Evolutionary conservation across 495 filamentous ascomycete species (phyloP).

Genomic region (Trichoderma reesei): DNA sequence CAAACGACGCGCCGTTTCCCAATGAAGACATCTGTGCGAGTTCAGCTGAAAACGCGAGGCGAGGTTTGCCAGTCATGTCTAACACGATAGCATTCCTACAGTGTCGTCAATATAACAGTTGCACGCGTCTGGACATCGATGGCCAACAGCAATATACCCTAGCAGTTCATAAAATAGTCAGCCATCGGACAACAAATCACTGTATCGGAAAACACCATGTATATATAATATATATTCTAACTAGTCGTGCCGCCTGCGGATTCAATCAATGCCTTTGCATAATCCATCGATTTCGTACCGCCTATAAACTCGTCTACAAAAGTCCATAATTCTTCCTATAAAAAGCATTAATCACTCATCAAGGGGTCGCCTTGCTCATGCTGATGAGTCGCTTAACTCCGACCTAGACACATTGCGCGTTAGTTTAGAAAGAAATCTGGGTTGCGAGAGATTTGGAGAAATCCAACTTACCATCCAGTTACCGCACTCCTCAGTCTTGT

Average conservation of each 20-base stretch:
- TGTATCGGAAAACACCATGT: neutral
- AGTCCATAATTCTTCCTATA: neutral
- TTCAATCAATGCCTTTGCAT: neutral
- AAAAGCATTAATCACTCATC: neutral
- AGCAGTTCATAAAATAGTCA: neutral
- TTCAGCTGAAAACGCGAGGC: too few species aligned
- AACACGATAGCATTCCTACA: too few species aligned
- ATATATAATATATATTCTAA: constrained; percentile 6
- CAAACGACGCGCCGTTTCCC: neutral
- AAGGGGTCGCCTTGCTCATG: constrained; percentile 75
- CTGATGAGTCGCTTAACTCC: constrained; percentile 86
- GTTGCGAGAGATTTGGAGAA: constrained; percentile 8
- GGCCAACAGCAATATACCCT: too few species aligned
- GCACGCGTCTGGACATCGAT: too few species aligned
- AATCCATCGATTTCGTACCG: neutral
- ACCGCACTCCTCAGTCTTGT: constrained; percentile 75
- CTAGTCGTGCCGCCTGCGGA: neutral
- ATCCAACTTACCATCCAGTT: constrained; percentile 84
- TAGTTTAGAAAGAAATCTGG: constrained; percentile 9
- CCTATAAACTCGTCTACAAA: neutral
- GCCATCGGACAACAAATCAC: neutral
- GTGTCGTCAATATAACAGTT: too few species aligned
- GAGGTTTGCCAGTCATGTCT: too few species aligned
- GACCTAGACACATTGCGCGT: constrained; percentile 42
- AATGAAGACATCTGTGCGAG: neutral